Evolutionary conservation across 345 rosid genomes (phyloP).

Genomic region (Citrus mangshanensis): DNA sequence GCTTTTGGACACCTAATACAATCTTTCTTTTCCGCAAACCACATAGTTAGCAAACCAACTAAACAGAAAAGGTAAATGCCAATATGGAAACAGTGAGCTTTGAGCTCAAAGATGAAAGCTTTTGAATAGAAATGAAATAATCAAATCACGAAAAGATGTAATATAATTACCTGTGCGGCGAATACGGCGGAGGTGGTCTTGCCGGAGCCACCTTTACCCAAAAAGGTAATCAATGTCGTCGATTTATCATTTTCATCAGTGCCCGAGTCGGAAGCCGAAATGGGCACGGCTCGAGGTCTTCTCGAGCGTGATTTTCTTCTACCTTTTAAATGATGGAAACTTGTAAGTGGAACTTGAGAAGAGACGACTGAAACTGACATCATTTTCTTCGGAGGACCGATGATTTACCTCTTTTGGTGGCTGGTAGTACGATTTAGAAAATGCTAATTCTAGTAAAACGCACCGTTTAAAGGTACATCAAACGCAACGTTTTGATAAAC

Average conservation of each 20-base stretch:
- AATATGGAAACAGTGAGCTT: background rate
- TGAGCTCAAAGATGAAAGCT: background rate
- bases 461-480: background rate
- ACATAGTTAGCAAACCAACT: background rate
- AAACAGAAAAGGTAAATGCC: too few species aligned
- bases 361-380: conserved; percentile 15
- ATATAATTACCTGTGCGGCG: conserved; percentile 67
- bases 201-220: conserved; percentile 94
- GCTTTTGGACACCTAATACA: background rate
- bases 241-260: conserved; percentile 18
- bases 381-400: conserved; percentile 15
- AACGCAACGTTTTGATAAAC: too few species aligned
- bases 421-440: background rate
- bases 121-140: background rate
- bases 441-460: background rate
- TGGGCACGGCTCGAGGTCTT: conserved; percentile 28
- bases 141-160: background rate
- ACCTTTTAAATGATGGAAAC: conserved; percentile 3
- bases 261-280: conserved; percentile 25
- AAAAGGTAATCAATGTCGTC: conserved; percentile 61
- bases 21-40: background rate
- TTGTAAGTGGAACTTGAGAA: conserved; percentile 24
- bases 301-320: conserved; percentile 7
- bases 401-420: background rate
- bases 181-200: conserved; percentile 81